A percentile compares a stretch with the other conserved stretches of the same genome.
Conservation (phyloP, 371 early-diverging fungal species). For the Mucor circinelloides region DNA sequence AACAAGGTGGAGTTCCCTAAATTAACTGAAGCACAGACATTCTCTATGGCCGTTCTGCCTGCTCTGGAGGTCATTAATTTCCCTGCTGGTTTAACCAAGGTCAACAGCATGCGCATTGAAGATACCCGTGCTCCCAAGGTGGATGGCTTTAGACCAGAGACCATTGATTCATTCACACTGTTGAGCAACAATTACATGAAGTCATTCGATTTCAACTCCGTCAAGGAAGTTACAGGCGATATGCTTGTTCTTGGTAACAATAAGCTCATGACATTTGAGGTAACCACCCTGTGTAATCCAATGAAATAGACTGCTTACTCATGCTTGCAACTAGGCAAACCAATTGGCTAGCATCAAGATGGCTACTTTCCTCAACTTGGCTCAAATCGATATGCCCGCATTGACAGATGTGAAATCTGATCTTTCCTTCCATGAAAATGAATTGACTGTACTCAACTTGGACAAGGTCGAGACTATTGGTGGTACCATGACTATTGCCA, state of each 20-base stretch:
- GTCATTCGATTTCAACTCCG: constrained; percentile 43
- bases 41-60: constrained; percentile 49
- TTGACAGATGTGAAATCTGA: constrained; percentile 41
- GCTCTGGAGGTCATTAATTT: constrained; percentile 49
- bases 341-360: constrained; percentile 34
- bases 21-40: constrained; percentile 33
- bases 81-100: constrained; percentile 43
- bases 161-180: constrained; percentile 40
- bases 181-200: constrained; percentile 56
- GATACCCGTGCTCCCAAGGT: constrained; percentile 51
- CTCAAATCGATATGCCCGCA: constrained; percentile 33
- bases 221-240: constrained; percentile 41
- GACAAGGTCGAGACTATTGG: constrained; percentile 48
- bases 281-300: no score
- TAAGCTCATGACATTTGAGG: constrained; percentile 30
- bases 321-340: constrained; percentile 26
- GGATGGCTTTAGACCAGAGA: constrained; percentile 42
- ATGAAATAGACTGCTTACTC: no score
- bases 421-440: constrained; percentile 59
- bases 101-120: constrained; percentile 41
- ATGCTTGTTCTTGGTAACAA: constrained; percentile 50
- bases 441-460: constrained; percentile 34
- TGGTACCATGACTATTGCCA: constrained; percentile 56
- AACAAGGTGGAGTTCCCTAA: constrained; percentile 41
- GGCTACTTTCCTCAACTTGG: constrained; percentile 50